phyloP scores from a whole-genome alignment of 139 green algal species.

The Microglena sp. region DNA sequence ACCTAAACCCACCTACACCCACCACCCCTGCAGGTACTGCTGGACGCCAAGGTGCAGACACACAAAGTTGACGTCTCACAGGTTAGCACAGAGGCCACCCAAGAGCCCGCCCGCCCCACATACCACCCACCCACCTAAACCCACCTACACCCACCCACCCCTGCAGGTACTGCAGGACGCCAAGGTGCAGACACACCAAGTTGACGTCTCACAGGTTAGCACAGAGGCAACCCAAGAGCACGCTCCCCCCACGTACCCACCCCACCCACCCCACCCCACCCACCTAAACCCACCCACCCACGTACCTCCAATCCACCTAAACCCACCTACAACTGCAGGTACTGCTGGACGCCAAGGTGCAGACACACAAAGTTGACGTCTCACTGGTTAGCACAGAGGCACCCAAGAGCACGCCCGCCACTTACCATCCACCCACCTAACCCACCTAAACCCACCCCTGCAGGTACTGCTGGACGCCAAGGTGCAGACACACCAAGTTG shows the following conservation, averaged over 20 bases:
- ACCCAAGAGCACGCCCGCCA: background rate
- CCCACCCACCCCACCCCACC: too few species aligned
- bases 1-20: background rate
- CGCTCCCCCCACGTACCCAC: too few species aligned
- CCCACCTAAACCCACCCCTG: too few species aligned
- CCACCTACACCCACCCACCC: too few species aligned
- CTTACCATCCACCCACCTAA: too few species aligned
- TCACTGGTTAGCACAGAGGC: conserved; percentile 26
- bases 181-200: conserved; percentile 45
- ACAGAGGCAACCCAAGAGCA: conserved; percentile 70
- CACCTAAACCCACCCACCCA: too few species aligned
- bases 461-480: conserved; percentile 43
- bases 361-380: conserved; percentile 32
- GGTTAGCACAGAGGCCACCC: conserved; percentile 49
- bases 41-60: conserved; percentile 42
- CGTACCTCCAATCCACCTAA: too few species aligned
- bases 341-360: background rate
- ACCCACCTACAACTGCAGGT: conserved; percentile 19
- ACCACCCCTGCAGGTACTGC: conserved; percentile 3
- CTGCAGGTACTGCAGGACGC: conserved; percentile 43
- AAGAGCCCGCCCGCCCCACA: too few species aligned
- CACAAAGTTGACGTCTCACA: conserved; percentile 45
- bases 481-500: conserved; percentile 40
- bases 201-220: conserved; percentile 44
- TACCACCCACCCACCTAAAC: too few species aligned